Conservation (phyloP, 306 rosid species). For the Vigna trinervia region DNA sequence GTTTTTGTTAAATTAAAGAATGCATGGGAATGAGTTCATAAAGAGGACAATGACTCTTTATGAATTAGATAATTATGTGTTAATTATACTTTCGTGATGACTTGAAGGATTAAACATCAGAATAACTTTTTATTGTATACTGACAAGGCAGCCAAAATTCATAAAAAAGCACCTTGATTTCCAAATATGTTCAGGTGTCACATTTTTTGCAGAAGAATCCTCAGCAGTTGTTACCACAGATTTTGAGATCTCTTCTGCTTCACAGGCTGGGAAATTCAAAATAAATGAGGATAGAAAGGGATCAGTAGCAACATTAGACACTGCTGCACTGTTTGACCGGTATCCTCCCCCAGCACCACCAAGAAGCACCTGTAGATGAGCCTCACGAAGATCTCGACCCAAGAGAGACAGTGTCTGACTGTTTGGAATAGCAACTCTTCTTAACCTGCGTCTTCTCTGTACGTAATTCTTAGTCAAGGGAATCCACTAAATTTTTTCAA, state of each 20-base stretch:
- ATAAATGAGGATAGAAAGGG: conserved; percentile 91
- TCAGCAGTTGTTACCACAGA: conserved; percentile 72
- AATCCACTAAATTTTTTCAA: conserved; percentile 37
- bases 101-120: background rate
- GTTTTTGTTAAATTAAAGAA: background rate
- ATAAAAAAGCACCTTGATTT: conserved; percentile 75
- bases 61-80: conserved; percentile 15
- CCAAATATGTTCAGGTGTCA: conserved; percentile 72
- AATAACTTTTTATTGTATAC: background rate
- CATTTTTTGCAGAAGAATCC: conserved; percentile 65
- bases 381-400: conserved; percentile 97
- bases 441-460: conserved; percentile 88
- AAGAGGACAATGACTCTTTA: background rate
- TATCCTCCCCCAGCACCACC: conserved; percentile 58
- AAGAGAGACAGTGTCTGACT: conserved; percentile 68
- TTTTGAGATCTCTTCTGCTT: conserved; percentile 89
- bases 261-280: conserved; percentile 83
- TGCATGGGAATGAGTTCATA: background rate
- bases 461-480: conserved; percentile 75
- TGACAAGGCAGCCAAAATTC: conserved; percentile 7
- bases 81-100: background rate
- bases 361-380: conserved; percentile 95
- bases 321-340: conserved; percentile 65
- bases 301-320: conserved; percentile 72
- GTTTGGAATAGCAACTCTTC: conserved; percentile 85